These are phyloP conservation scores for Eutrema japonicum DNA, from an alignment of 345 rosid species.

Conservation along the genomic window DNA sequence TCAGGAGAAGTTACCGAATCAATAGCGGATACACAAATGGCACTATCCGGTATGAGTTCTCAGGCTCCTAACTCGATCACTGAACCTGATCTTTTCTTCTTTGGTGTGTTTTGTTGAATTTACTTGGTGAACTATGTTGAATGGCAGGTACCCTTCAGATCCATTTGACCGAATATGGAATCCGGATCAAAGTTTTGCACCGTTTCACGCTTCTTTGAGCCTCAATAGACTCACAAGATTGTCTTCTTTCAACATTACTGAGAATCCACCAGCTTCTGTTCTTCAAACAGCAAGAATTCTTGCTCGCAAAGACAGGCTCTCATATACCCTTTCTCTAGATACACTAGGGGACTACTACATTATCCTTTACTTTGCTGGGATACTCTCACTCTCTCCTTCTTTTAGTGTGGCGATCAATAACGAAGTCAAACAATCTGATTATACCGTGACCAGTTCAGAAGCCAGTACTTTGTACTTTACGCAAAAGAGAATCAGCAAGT, in stretches of 20 bases:
- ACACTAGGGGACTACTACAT: constrained; percentile 60
- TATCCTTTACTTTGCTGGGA: constrained; percentile 80
- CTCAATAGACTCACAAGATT: constrained; percentile 46
- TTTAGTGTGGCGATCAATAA: constrained; percentile 67
- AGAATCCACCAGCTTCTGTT: constrained; percentile 69
- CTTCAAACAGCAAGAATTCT: constrained; percentile 80
- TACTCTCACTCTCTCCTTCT: constrained; percentile 75
- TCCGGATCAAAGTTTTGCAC: constrained; percentile 64
- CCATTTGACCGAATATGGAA: constrained; percentile 92
- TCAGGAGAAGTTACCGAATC: constrained; percentile 67
- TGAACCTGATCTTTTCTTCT: constrained; percentile 1
- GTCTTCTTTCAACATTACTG: constrained; percentile 50
- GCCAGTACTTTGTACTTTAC: constrained; percentile 56
- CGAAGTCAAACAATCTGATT: constrained; percentile 53
- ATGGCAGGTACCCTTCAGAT: constrained; percentile 76
- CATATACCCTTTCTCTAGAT: constrained; percentile 60
- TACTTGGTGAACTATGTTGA: constrained; percentile 9
- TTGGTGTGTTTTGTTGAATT: constrained; percentile 13
- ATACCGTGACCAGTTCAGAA: constrained; percentile 56
- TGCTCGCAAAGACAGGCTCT: constrained; percentile 55
- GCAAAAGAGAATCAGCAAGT: constrained; percentile 47
- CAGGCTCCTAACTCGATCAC: constrained; percentile 4
- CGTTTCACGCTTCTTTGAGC: constrained; percentile 58
- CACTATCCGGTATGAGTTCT: constrained; percentile 54
- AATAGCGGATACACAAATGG: constrained; percentile 72